Evolutionary conservation across 176 grass and related monocot species (phyloP), one percentile per base, ranked within the genome.

Genomic region (Puya raimondii): DNA sequence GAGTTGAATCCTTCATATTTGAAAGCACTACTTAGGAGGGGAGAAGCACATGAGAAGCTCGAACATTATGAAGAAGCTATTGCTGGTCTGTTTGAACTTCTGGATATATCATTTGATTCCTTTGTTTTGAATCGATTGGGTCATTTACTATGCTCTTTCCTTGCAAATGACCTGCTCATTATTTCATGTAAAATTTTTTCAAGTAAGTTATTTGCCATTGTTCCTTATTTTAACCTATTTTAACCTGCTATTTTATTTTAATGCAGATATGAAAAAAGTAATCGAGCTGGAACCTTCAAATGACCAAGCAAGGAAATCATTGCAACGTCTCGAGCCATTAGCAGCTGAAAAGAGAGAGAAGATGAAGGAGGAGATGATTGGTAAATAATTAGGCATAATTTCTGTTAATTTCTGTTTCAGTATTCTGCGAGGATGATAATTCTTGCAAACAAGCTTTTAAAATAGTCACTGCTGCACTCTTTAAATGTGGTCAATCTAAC

Each of bases 341-440:
- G 94, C 94, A 52, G 89, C 74, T 47, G 89, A 99, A 76, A 99
- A 99, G 75, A 85, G 65, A 75, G 94, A 99, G 78, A 99, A 99
- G 33, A 84, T 99, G 94, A 99, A 99, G 63, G 94, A 99, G 80
- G 94, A 99, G 78, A 91, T 93, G 94, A 90, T 93, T 23, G 89
- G 89, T 93, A 84, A 88, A 56, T 20, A 15, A n/a, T 13, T 52
- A 76, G 63, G 23, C 56, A 52, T 53, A 69, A 21, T 79, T 61
- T 61, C 56, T 20, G 4, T 59, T 53, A 69, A 21, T 79, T 61
- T 61, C 56, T 20, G 4, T 59, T 20, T 4, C 22, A 18, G n/a
- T 61, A 7, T 20, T 21, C 3, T 61, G n/a, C 17, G 56, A 15
- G 16, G 16, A 61, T 61, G 2, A 18, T 9, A 61, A 61, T 22